Conservation (phyloP, 345 rosid species). For the Citrus sp. region DNA sequence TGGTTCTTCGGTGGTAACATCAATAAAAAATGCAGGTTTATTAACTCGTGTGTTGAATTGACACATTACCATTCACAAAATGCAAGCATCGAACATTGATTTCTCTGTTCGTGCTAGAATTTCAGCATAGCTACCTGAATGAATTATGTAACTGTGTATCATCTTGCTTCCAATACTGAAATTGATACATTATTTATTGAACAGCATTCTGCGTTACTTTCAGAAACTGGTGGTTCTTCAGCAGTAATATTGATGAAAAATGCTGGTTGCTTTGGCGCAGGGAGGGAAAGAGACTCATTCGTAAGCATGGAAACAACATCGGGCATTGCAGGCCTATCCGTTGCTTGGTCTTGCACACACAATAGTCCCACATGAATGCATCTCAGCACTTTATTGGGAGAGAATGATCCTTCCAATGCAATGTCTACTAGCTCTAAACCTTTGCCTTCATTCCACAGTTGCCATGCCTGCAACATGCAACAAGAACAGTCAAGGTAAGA, state of each 20-base stretch:
- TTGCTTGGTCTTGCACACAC: slow-evolving; percentile 13
- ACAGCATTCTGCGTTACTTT: too few species aligned
- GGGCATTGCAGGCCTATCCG: slow-evolving; percentile 19
- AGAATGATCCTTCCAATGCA: neutral
- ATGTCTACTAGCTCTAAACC: neutral
- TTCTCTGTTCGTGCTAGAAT: too few species aligned
- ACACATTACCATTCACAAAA: neutral
- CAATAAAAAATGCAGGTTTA: slow-evolving; percentile 9
- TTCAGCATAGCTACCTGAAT: too few species aligned
- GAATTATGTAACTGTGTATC: too few species aligned
- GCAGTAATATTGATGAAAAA: too few species aligned
- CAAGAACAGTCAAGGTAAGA: neutral
- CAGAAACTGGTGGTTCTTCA: too few species aligned
- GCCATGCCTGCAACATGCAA: slow-evolving; percentile 8
- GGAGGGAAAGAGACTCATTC: too few species aligned
- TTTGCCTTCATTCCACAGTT: slow-evolving; percentile 9
- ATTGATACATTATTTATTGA: too few species aligned
- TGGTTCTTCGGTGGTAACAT: neutral
- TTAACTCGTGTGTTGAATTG: neutral
- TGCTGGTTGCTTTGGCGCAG: too few species aligned
- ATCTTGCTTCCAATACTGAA: too few species aligned
- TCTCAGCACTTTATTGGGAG: neutral
- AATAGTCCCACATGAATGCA: slow-evolving; percentile 21
- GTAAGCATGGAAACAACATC: slow-evolving; percentile 11
- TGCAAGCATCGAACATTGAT: neutral